Conservation (phyloP, 345 rosid genomes). For the Isatis tinctoria region DNA sequence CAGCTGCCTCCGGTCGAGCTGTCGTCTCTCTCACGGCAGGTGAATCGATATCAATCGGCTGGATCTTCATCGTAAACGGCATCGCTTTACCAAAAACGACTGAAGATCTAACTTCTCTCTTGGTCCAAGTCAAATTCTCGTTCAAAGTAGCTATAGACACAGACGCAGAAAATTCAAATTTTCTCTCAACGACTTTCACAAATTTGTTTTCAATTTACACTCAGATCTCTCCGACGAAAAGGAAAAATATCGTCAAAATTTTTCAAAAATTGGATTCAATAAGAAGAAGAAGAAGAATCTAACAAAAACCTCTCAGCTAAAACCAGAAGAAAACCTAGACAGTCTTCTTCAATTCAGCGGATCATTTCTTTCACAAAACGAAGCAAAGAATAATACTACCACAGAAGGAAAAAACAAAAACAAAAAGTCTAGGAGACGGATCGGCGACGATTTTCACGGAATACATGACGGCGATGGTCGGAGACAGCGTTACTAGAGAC, state of each 20-base stretch:
- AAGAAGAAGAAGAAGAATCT: constrained; percentile 19
- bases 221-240: constrained; percentile 21
- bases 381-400: constrained; percentile 34
- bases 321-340: constrained; percentile 15
- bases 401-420: background rate
- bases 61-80: constrained; percentile 64
- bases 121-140: constrained; percentile 26
- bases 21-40: background rate
- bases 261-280: constrained; percentile 1
- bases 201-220: constrained; percentile 23
- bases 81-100: background rate
- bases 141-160: constrained; percentile 7
- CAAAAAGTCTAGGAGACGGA: background rate
- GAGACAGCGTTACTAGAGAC: constrained; percentile 45
- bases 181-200: background rate
- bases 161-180: constrained; percentile 13
- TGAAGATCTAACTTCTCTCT: constrained; percentile 1
- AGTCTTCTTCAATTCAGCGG: constrained; percentile 31
- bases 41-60: constrained; percentile 54
- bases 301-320: constrained; percentile 33
- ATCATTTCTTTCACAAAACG: constrained; percentile 31
- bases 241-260: background rate
- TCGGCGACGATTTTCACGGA: constrained; percentile 47
- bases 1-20: constrained; percentile 38
- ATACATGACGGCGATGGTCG: constrained; percentile 69